These are phyloP conservation scores for Hypoxylon fragiforme DNA, from an alignment of 495 filamentous ascomycete genomes.

Conservation along the genomic window DNA sequence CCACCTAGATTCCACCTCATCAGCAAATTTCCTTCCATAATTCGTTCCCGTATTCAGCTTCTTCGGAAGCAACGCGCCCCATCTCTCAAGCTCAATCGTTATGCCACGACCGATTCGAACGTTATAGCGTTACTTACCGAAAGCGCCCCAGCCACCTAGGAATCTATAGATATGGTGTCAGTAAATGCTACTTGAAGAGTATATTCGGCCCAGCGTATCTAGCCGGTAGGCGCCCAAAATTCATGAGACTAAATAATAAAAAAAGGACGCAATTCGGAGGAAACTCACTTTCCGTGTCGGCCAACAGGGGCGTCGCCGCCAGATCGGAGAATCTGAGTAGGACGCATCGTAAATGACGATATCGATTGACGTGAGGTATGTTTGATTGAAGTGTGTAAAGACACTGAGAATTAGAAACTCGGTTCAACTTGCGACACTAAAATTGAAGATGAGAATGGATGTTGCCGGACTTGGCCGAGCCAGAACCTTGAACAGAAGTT, in stretches of 20 bases:
- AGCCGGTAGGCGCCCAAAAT: background rate
- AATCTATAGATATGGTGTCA: conserved; percentile 63
- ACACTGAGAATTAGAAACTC: conserved; percentile 35
- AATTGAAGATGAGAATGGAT: conserved; percentile 24
- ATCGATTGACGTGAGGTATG: conserved; percentile 32
- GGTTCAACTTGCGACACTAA: conserved; percentile 35
- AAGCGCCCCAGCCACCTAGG: conserved; percentile 80
- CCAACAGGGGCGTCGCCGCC: conserved; percentile 62
- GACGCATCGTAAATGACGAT: conserved; percentile 61
- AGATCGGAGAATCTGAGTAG: conserved; percentile 50
- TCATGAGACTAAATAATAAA: conserved; percentile 20
- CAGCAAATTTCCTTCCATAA: no score
- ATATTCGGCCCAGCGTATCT: background rate
- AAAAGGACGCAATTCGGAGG: conserved; percentile 33
- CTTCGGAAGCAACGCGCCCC: no score
- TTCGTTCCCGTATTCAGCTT: background rate
- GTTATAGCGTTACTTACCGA: conserved; percentile 65
- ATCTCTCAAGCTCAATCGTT: background rate
- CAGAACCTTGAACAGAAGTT: no score
- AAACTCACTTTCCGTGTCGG: conserved; percentile 72
- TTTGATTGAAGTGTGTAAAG: conserved; percentile 35
- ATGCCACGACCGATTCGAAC: background rate
- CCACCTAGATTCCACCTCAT: conserved; percentile 41
- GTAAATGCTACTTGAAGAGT: conserved; percentile 7
- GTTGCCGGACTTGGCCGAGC: conserved; percentile 10